phyloP scores from a whole-genome alignment of 2,329 filamentous ascomycete genomes.

The Colletotrichum godetiae region DNA sequence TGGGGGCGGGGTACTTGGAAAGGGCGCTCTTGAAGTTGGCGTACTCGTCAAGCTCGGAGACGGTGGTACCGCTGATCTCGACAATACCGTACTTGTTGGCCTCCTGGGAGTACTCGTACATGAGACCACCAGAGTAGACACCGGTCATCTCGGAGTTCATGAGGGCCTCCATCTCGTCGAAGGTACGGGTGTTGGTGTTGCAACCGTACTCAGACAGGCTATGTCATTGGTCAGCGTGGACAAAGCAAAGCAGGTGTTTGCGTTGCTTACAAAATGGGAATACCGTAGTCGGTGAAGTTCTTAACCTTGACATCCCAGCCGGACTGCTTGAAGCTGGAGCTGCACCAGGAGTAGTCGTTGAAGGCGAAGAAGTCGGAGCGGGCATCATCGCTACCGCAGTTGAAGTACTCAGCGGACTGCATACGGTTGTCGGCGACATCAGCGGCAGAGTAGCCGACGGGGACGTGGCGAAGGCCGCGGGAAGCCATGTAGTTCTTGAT shows the following conservation, averaged over 20 bases:
- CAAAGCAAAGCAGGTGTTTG: conserved; percentile 40
- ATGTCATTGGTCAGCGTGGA: not conserved
- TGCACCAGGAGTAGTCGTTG: conserved; percentile 92
- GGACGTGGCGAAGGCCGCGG: conserved; percentile 72
- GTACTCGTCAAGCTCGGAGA: conserved; percentile 74
- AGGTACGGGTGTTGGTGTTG: conserved; percentile 82
- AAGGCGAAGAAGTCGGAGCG: conserved; percentile 91
- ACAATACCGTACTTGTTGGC: conserved; percentile 85
- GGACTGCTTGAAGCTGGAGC: conserved; percentile 74
- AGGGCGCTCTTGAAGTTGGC: conserved; percentile 61
- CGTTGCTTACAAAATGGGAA: conserved; percentile 78
- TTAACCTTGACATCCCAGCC: conserved; percentile 91
- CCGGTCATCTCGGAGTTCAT: conserved; percentile 86
- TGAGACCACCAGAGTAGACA: conserved; percentile 94
- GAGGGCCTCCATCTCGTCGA: conserved; percentile 81
- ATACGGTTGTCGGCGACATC: conserved; percentile 88
- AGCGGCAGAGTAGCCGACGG: conserved; percentile 82
- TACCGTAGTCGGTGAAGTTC: conserved; percentile 86
- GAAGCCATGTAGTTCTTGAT: conserved; percentile 77
- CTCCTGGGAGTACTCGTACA: conserved; percentile 94
- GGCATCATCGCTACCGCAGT: conserved; percentile 87
- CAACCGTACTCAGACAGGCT: conserved; percentile 94
- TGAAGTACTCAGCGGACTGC: conserved; percentile 91
- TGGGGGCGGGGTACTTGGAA: conserved; percentile 60
- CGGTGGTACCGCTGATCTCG: conserved; percentile 65